Conservation (phyloP, 495 filamentous ascomycete genomes). For the Pyronema domesticum region DNA sequence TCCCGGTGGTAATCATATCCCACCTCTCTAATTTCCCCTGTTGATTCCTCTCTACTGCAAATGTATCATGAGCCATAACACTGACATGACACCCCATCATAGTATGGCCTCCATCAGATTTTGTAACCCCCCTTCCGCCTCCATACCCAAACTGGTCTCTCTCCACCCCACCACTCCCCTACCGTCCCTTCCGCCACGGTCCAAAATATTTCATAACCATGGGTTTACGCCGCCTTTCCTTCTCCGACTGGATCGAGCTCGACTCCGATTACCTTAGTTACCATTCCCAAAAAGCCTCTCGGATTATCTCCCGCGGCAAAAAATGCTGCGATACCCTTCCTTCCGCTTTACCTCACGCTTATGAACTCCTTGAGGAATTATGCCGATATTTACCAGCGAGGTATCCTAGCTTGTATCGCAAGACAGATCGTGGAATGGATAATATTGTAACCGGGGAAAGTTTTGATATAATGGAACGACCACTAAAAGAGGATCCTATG, state of each 20-base stretch:
- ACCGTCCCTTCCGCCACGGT: slow-evolving; percentile 71
- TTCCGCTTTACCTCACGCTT: slow-evolving; percentile 55
- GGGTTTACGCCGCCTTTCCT: slow-evolving; percentile 61
- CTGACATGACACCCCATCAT: not conserved
- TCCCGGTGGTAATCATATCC: slow-evolving; percentile 25
- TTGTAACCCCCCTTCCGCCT: slow-evolving; percentile 45
- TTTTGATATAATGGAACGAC: slow-evolving; percentile 50
- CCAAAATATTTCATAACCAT: slow-evolving; percentile 63
- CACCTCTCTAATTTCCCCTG: not conserved
- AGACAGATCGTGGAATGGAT: slow-evolving; percentile 44
- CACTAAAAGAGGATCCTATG: slow-evolving; percentile 69
- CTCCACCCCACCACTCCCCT: slow-evolving; percentile 51
- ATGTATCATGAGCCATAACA: too few relatives aligned
- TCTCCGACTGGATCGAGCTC: slow-evolving; percentile 78
- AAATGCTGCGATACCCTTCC: slow-evolving; percentile 58
- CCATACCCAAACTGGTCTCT: slow-evolving; percentile 61
- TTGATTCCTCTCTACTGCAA: not conserved
- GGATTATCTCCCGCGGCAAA: slow-evolving; percentile 51
- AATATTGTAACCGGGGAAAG: slow-evolving; percentile 56
- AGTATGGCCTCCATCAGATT: slow-evolving; percentile 53
- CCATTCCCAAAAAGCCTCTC: slow-evolving; percentile 52
- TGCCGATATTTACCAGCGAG: slow-evolving; percentile 58
- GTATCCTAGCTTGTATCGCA: slow-evolving; percentile 53
- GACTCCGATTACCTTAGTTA: slow-evolving; percentile 67
- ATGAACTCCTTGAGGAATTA: slow-evolving; percentile 67